Conservation (phyloP, 352 stramenopile species). For the Blastocystis sp. region DNA sequence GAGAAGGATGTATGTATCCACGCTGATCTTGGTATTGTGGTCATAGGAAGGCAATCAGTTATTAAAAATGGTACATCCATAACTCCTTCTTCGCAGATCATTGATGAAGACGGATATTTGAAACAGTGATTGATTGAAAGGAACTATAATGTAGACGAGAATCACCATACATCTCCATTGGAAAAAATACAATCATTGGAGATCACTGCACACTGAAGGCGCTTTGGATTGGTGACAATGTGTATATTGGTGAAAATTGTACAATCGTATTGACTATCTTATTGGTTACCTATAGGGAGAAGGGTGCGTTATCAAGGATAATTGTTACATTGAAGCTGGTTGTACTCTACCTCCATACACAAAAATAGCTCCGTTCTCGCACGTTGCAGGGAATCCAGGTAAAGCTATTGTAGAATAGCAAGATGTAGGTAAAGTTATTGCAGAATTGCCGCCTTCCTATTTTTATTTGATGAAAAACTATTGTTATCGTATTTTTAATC, state of each 20-base stretch:
- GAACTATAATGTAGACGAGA: background rate
- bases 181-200: background rate
- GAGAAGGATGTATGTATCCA: background rate
- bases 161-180: background rate
- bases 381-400: background rate
- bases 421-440: background rate
- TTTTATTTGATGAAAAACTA: background rate
- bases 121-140: background rate
- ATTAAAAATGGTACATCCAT: conserved; percentile 5
- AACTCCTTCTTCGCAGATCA: conserved; percentile 10
- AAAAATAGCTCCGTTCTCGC: background rate
- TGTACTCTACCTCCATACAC: background rate
- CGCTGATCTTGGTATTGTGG: background rate
- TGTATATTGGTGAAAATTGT: background rate
- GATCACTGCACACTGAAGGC: background rate
- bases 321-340: background rate
- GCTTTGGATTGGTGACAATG: conserved; percentile 20
- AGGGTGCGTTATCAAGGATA: conserved; percentile 44
- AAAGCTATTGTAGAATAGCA: background rate
- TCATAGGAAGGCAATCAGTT: background rate
- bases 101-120: background rate
- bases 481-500: background rate
- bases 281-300: background rate
- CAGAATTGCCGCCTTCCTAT: conserved; percentile 2
- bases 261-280: background rate